Evolutionary conservation across 1,284 basidiomycete species (phyloP), one percentile per base, ranked within the genome.

Genomic region (Agaricales sp.): DNA sequence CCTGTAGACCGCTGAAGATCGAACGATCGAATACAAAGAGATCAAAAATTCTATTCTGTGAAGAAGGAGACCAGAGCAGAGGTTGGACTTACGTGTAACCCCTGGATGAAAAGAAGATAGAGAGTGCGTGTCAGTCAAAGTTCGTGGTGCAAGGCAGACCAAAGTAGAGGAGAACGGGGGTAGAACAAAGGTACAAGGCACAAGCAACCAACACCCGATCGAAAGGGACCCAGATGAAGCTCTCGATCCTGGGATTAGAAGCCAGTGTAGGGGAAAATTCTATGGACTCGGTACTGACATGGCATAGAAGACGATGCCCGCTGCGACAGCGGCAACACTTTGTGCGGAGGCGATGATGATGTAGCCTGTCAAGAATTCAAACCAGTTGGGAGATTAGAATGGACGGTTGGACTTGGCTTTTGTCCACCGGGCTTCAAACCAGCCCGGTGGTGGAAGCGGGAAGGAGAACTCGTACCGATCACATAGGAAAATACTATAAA

Each of bases 271-370:
- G n/a, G n/a, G n/a, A n/a, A n/a, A n/a, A n/a, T n/a, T n/a, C n/a
- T n/a, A n/a, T n/a, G n/a, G n/a, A n/a, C n/a, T n/a, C n/a, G 16
- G 4, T 16, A 62, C 69, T 35, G 61, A 78, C 77, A 79, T 61
- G 18, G 78, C 69, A 51, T 80, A 80, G 21, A 80, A 51, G 26
- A 80, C 62, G 50, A 78, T 77, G 13, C 85, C 86, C 4, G 65
- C 72, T 0, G 67, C 70, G 3, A 76, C 60, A 0, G 74, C 67
- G 38, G 73, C 63, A 43, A 87, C 68, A 49, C 65, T 73, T 18
- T 71, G 65, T 0, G 85, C 76, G 0, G 80, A 76, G 2, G 84
- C 84, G 48, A 89, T 82, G 48, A 87, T 64, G 50, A 79, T 74
- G 62, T 87, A 83, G 3, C 76, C 75, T 77, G 45, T 13, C 24